phyloP scores from a whole-genome alignment of 441 rosid genomes.

The Cnidoscolus chayamansa region DNA sequence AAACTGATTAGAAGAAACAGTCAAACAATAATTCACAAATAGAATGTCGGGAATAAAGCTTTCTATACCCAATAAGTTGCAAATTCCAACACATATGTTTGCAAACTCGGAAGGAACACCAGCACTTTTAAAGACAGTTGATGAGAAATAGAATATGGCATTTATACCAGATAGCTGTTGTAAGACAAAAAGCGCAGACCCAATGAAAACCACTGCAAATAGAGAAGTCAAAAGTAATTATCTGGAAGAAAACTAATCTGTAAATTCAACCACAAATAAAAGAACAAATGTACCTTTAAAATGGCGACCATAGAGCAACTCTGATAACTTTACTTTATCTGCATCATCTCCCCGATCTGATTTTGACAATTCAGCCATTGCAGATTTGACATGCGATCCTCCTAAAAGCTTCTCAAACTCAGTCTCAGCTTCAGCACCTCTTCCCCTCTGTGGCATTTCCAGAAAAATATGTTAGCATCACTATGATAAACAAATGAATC shows the following conservation, averaged over 20 bases:
- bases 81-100: slow-evolving; percentile 66
- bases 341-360: slow-evolving; percentile 60
- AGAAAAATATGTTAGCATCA: slow-evolving; percentile 20
- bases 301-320: slow-evolving; percentile 71
- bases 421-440: slow-evolving; percentile 69
- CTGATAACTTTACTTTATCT: slow-evolving; percentile 61
- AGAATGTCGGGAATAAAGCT: slow-evolving; percentile 20
- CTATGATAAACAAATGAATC: slow-evolving; percentile 8
- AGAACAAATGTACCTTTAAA: slow-evolving; percentile 53
- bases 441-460: slow-evolving; percentile 57
- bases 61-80: slow-evolving; percentile 59
- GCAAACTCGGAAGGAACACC: slow-evolving; percentile 80
- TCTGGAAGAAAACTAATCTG: slow-evolving; percentile 10
- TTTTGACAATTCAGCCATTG: slow-evolving; percentile 74
- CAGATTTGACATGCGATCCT: slow-evolving; percentile 72
- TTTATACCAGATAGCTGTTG: slow-evolving; percentile 99
- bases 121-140: slow-evolving; percentile 84
- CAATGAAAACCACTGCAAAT: slow-evolving; percentile 97
- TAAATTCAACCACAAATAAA: slow-evolving; percentile 14
- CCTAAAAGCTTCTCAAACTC: slow-evolving; percentile 80
- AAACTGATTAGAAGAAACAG: slow-evolving; percentile 14
- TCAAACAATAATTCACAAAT: slow-evolving; percentile 12
- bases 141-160: slow-evolving; percentile 86
- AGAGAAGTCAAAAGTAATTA: slow-evolving; percentile 29
- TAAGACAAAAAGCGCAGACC: slow-evolving; percentile 92